Percentiles rank a stretch among this genome's conserved stretches.
These are phyloP conservation scores for Cymbomonas tetramitiformis DNA, from an alignment of 139 green algal species.

Conservation along the genomic window DNA sequence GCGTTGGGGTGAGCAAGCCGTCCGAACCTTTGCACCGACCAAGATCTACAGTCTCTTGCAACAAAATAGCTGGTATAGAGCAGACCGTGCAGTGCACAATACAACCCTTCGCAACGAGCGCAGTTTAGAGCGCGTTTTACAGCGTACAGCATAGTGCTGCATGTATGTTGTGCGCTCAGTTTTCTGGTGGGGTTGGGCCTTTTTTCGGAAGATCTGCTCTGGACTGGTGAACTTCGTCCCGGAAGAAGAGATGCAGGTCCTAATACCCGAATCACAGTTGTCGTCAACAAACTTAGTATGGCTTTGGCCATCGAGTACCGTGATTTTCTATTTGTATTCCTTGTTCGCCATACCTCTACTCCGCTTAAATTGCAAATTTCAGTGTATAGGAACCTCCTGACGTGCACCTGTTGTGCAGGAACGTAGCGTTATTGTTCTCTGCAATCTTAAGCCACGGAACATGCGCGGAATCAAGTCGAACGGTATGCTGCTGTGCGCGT, in stretches of 20 bases:
- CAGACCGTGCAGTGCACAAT: too few species aligned
- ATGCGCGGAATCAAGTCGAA: conserved; percentile 52
- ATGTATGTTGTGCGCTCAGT: too few species aligned
- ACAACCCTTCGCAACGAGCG: too few species aligned
- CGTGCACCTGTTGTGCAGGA: conserved; percentile 10
- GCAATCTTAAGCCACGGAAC: conserved; percentile 66
- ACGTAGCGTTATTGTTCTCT: conserved; percentile 61
- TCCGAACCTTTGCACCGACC: too few species aligned
- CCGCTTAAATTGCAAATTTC: background rate
- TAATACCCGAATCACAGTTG: conserved; percentile 15
- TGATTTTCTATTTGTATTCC: background rate
- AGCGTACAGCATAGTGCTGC: too few species aligned
- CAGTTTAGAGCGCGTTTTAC: too few species aligned
- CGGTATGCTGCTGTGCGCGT: conserved; percentile 69
- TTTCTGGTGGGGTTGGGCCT: too few species aligned
- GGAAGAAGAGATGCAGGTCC: conserved; percentile 54
- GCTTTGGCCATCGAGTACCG: background rate
- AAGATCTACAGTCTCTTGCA: too few species aligned
- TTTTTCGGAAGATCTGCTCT: conserved; percentile 63
- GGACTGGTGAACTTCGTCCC: conserved; percentile 64
- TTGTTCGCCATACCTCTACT: background rate
- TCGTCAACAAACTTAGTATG: background rate
- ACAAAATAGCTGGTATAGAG: too few species aligned
- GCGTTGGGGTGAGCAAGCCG: too few species aligned
- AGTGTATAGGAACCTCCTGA: background rate